These are phyloP conservation scores for Venturia effusa DNA, from an alignment of 2,329 filamentous ascomycete genomes.

Conservation along the genomic window DNA sequence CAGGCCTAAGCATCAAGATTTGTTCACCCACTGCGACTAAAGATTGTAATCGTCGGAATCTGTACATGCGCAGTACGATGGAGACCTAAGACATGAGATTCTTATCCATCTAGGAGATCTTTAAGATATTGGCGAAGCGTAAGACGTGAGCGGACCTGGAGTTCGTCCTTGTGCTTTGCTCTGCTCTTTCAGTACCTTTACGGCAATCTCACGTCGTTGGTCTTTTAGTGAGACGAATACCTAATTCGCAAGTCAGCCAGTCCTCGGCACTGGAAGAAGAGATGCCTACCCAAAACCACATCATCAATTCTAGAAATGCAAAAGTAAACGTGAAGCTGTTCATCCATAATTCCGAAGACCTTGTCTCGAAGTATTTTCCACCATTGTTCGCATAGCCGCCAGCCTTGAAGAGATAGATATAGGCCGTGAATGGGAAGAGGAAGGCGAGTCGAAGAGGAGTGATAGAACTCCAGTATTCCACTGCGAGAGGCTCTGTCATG, in stretches of 20 bases:
- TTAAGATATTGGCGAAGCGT: not conserved
- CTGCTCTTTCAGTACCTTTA: slow-evolving; percentile 22
- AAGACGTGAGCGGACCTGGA: not conserved
- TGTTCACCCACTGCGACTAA: not conserved
- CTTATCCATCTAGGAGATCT: not conserved
- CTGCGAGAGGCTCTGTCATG: slow-evolving; percentile 31
- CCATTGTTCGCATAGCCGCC: slow-evolving; percentile 33
- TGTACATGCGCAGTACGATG: not conserved
- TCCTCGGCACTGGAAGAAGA: not conserved
- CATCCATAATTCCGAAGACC: slow-evolving; percentile 54
- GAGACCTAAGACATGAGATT: not conserved
- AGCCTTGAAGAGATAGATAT: slow-evolving; percentile 53
- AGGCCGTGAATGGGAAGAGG: slow-evolving; percentile 50
- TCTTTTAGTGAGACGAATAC: slow-evolving; percentile 26
- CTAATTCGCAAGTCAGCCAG: slow-evolving; percentile 13
- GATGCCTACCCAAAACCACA: slow-evolving; percentile 67
- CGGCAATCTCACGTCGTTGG: slow-evolving; percentile 23
- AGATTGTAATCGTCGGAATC: not conserved
- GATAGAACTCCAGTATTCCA: slow-evolving; percentile 37
- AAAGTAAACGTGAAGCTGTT: slow-evolving; percentile 80
- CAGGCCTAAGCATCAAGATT: too few relatives aligned
- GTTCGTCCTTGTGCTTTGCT: slow-evolving; percentile 9
- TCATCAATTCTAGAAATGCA: slow-evolving; percentile 69
- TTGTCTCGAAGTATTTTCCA: slow-evolving; percentile 17
- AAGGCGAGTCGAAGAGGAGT: slow-evolving; percentile 56